phyloP scores from a whole-genome alignment of 2,329 filamentous ascomycete species.

The Aspergillus caelatus region DNA sequence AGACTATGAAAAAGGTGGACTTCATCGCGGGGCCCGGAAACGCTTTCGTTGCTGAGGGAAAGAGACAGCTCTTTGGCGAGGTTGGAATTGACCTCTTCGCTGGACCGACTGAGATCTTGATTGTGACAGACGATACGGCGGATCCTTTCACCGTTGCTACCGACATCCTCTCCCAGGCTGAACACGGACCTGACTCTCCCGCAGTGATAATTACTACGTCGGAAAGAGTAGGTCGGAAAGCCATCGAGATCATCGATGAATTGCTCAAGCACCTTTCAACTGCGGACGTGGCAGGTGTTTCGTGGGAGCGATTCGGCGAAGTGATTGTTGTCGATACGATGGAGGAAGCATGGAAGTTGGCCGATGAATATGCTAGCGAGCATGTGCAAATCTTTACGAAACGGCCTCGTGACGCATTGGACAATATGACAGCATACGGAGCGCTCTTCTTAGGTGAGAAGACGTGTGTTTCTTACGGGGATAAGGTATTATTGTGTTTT shows the following conservation, averaged over 20 bases:
- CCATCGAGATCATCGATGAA: neutral
- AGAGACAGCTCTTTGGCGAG: neutral
- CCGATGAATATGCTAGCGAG: neutral
- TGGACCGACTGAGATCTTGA: neutral
- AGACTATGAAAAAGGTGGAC: neutral
- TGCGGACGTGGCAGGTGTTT: neutral
- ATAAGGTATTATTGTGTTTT: conserved; percentile 46
- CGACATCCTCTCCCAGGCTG: neutral
- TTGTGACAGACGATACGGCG: neutral
- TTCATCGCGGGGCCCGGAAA: neutral
- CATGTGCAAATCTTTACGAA: conserved; percentile 38
- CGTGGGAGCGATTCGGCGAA: neutral
- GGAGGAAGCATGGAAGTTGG: neutral
- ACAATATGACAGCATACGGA: conserved; percentile 57
- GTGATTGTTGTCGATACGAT: neutral
- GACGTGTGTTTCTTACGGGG: conserved; percentile 58
- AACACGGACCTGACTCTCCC: neutral
- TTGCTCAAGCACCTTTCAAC: neutral
- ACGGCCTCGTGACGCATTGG: conserved; percentile 51
- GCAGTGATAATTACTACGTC: neutral
- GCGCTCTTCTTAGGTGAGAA: conserved; percentile 55
- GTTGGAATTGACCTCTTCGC: neutral
- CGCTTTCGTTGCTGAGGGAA: neutral
- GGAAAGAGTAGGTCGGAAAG: neutral
- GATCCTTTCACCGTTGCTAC: neutral